Conservation (phyloP, 495 filamentous ascomycete genomes). For the Copromyces sp. region DNA sequence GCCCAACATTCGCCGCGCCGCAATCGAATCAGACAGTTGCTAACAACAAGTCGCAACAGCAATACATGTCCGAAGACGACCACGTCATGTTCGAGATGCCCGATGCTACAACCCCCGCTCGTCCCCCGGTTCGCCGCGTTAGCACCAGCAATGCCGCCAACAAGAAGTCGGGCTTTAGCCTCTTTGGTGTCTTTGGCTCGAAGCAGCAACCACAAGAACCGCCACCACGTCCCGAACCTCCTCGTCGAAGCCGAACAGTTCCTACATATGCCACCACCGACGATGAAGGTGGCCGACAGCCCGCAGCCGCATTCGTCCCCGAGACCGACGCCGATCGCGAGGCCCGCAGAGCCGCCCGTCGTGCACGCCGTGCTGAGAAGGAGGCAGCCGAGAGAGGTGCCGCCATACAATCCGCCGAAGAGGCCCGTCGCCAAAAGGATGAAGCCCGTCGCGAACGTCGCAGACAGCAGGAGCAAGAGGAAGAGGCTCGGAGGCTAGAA, state of each 20-base stretch:
- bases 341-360: conserved; percentile 42
- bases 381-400: conserved; percentile 38
- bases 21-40: conserved; percentile 6
- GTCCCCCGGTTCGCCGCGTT: conserved; percentile 30
- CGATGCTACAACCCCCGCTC: conserved; percentile 21
- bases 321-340: conserved; percentile 41
- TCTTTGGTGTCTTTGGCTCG: conserved; percentile 32
- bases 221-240: conserved; percentile 28
- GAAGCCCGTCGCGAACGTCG: conserved; percentile 36
- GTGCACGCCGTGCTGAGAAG: conserved; percentile 36
- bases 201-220: conserved; percentile 16
- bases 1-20: conserved; percentile 7
- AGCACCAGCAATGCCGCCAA: conserved; percentile 31
- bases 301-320: neutral
- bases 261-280: conserved; percentile 31
- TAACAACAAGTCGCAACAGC: conserved; percentile 20
- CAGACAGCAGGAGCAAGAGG: conserved; percentile 33
- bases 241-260: conserved; percentile 23
- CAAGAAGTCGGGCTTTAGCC: conserved; percentile 28
- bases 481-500: conserved; percentile 36
- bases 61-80: conserved; percentile 31
- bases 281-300: conserved; percentile 23
- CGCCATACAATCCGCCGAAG: conserved; percentile 37
- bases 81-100: conserved; percentile 29
- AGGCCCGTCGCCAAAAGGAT: conserved; percentile 34